Evolutionary conservation across 257 asterid species (phyloP).

Genomic region (Solanum verrucosum): DNA sequence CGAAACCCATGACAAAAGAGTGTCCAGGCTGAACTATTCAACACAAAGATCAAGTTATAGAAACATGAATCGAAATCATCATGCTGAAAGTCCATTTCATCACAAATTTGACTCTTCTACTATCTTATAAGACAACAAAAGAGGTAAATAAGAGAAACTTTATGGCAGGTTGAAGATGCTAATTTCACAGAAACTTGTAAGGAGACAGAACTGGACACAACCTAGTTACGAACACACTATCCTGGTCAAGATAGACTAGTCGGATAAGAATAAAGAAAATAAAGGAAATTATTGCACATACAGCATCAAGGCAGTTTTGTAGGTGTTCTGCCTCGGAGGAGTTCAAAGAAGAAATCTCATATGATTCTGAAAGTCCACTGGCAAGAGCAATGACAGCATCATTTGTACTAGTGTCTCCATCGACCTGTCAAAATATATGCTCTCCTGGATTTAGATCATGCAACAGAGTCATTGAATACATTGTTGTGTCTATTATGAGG

Average conservation of each 20-base stretch:
- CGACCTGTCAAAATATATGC: slow-evolving; percentile 54
- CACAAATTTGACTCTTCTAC: background rate
- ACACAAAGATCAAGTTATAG: background rate
- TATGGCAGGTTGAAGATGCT: background rate
- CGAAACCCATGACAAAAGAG: background rate
- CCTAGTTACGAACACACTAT: background rate
- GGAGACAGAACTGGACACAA: background rate
- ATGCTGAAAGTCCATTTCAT: background rate
- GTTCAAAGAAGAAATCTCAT: slow-evolving; percentile 57
- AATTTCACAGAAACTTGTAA: background rate
- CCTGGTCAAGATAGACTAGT: background rate
- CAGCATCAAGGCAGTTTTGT: slow-evolving; percentile 92
- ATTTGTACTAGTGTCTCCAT: slow-evolving; percentile 95
- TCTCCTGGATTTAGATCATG: background rate
- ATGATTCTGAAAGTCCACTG: slow-evolving; percentile 89
- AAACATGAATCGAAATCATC: background rate
- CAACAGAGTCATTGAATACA: background rate
- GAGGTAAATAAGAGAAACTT: background rate
- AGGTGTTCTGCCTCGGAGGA: slow-evolving; percentile 66
- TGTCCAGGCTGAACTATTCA: background rate
- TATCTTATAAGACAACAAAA: background rate
- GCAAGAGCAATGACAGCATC: slow-evolving; percentile 97
- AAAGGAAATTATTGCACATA: slow-evolving; percentile 23
- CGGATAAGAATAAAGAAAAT: background rate
- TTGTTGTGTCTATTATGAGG: background rate